Evolutionary conservation across 2,329 filamentous ascomycete genomes (phyloP), one percentile per base, ranked within the genome.

Genomic region (Metarhizium rileyi): DNA sequence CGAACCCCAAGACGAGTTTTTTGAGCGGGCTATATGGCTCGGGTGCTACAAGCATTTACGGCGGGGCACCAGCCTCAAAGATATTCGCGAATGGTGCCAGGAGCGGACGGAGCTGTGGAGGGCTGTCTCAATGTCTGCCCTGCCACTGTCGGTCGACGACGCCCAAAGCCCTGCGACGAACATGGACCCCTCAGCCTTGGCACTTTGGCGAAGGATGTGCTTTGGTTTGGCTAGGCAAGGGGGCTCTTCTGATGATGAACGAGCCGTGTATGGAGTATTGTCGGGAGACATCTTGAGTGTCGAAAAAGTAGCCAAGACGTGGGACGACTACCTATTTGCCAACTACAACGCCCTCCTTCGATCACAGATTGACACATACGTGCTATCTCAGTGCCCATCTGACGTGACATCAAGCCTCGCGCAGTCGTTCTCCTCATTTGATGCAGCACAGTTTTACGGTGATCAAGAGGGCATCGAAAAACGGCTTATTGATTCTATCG

Each of bases 11-110:
- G 93, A 98, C 62, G 83, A 89, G 56, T 90, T 84, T 60, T 93
- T 91, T 54, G 93, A 98, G 69, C 81, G 85, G 48, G 86, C 90
- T 3, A 87, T 95, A 44, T 97, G 93, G 90, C 77, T 90, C 53
- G 86, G 87, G n/a, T 93, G 88, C 67, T 97, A 90, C 72, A 89
- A 95, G 65, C 87, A 95, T 73, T 74, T 98, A 47, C 83, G 91
- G 45, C 82, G 90, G 43, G 93, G 93, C n/a, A 83, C 81, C 56
- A 81, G 76, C 53, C 80, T 86, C 69, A 69, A 77, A 8, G 79
- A 86, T 35, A 86, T 97, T 54, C 80, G 82, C 49, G 86, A 90
- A 45, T 96, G 90, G 88, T 95, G 90, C 60, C 73, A 84, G 44
- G 86, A 91, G 59, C 80, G 87, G 52, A 87, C 88, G 9, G 90